Conservation (phyloP, 176 grass and related monocot species). For the Carex parvula region DNA sequence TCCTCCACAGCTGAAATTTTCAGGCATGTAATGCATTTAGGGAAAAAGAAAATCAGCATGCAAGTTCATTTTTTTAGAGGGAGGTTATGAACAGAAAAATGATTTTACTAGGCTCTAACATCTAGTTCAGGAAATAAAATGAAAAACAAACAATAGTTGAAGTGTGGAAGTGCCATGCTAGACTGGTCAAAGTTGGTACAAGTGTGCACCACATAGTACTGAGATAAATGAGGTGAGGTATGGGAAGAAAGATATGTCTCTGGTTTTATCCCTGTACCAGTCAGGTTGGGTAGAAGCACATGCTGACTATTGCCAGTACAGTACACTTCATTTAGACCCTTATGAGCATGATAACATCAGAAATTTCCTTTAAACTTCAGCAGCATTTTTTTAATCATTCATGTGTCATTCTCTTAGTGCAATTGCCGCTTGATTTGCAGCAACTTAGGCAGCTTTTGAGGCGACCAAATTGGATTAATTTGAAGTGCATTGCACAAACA, state of each 20-base stretch:
- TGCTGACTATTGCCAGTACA: neutral
- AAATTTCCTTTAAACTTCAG: neutral
- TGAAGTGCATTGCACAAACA: neutral
- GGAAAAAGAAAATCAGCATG: neutral
- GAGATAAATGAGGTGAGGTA: neutral
- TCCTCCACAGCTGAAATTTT: conserved; percentile 68
- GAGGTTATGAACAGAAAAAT: neutral
- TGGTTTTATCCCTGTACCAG: neutral
- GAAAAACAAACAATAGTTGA: neutral
- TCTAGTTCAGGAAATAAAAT: neutral
- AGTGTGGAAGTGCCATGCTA: neutral
- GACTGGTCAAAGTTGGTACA: neutral
- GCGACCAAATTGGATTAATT: neutral
- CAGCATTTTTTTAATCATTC: neutral
- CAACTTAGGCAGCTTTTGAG: neutral
- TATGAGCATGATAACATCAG: neutral
- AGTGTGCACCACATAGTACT: neutral
- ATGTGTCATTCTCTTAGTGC: neutral
- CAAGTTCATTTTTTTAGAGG: neutral
- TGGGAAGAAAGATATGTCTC: neutral
- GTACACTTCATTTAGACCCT: neutral
- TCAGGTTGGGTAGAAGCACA: neutral
- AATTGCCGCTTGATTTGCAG: neutral
- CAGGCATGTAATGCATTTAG: neutral
- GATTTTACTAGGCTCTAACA: neutral